Evolutionary conservation across 1,139 yeast genomes (phyloP), one percentile per base, ranked within the genome.

Genomic region (Yamadazyma sp.): DNA sequence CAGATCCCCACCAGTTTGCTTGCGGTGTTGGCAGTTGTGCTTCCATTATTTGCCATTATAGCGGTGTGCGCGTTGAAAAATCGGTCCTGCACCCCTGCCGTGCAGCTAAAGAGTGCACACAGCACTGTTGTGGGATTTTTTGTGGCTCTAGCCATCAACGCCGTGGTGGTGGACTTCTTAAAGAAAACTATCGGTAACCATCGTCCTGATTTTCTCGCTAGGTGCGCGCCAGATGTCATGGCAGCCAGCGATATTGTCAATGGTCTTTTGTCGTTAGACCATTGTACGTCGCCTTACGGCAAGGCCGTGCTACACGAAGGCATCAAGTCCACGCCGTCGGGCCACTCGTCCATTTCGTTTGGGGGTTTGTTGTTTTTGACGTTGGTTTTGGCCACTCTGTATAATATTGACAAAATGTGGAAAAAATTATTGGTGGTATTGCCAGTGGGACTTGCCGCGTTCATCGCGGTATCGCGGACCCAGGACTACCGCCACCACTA

Each of bases 401-500:
- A 74, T 25, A 39, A 43, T 32, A 39, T 54, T 22, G 39, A 18
- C 15, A 41, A 44, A 27, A 40, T 54, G 7, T 51, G 49, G 34
- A 43, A 45, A 31, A 46, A 50, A 24, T 21, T 59, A n/a, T 7
- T 53, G 7, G 37, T 38, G 6, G 37, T 45, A 3, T 38, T 47
- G 12, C 64, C 65, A 2, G 16, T 53, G 12, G 23, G 54, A 10
- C 39, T 55, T 14, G 83, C 86, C 0, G 49, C 67, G 2, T 75
- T 76, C 51, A 69, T 81, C 42, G 83, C 84, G 0, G 57, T 80
- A 40, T 74, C 82, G 38, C 64, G 87, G 46, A 76, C 83, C 12
- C 84, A 81, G 52, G 95, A 86, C 54, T 85, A 84, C 55, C 67
- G 90, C 51, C 95, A 86, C 53, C 89, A 85, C 56, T 82, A 80